Percentiles rank a stretch among this genome's conserved stretches.
Evolutionary conservation across 148 eudicot genomes (phyloP).

Genomic region (Mesembryanthemum crystallinum): DNA sequence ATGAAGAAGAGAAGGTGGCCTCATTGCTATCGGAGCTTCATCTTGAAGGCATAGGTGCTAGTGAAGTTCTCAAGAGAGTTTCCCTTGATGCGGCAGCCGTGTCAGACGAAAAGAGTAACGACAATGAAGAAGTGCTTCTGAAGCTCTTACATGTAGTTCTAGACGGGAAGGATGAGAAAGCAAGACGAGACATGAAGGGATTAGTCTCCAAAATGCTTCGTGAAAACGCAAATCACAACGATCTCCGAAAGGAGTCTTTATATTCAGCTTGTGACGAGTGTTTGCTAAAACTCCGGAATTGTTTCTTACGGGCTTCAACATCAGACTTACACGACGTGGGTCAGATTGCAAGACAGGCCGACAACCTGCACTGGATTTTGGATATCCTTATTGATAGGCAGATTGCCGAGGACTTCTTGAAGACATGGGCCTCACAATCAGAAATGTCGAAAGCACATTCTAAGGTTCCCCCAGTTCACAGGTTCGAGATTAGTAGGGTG

Average conservation of each 20-base stretch:
- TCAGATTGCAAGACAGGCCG: slow-evolving; percentile 81
- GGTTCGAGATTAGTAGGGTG: slow-evolving; percentile 77
- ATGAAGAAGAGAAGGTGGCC: slow-evolving; percentile 88
- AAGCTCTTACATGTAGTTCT: slow-evolving; percentile 84
- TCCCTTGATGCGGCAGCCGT: slow-evolving; percentile 50
- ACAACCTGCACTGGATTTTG: slow-evolving; percentile 84
- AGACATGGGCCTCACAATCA: slow-evolving; percentile 66
- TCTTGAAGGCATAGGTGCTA: slow-evolving; percentile 73
- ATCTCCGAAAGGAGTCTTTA: slow-evolving; percentile 73
- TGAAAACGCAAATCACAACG: slow-evolving; percentile 67
- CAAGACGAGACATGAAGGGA: slow-evolving; percentile 88
- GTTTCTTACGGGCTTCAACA: slow-evolving; percentile 53
- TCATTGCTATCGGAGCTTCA: slow-evolving; percentile 69
- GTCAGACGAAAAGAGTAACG: slow-evolving; percentile 33
- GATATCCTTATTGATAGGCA: slow-evolving; percentile 84
- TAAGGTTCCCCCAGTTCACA: slow-evolving; percentile 71
- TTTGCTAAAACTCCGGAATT: slow-evolving; percentile 50
- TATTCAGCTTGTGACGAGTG: slow-evolving; percentile 80
- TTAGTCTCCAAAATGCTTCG: slow-evolving; percentile 83
- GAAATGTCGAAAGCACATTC: slow-evolving; percentile 74
- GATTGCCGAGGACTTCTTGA: slow-evolving; percentile 74
- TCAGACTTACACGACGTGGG: slow-evolving; percentile 50
- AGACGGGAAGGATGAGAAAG: slow-evolving; percentile 92
- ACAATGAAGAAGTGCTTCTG: slow-evolving; percentile 71
- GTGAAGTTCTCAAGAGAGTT: slow-evolving; percentile 83